phyloP scores from a whole-genome alignment of 2,329 filamentous ascomycete species.

The Paraphaeosphaeria minitans region DNA sequence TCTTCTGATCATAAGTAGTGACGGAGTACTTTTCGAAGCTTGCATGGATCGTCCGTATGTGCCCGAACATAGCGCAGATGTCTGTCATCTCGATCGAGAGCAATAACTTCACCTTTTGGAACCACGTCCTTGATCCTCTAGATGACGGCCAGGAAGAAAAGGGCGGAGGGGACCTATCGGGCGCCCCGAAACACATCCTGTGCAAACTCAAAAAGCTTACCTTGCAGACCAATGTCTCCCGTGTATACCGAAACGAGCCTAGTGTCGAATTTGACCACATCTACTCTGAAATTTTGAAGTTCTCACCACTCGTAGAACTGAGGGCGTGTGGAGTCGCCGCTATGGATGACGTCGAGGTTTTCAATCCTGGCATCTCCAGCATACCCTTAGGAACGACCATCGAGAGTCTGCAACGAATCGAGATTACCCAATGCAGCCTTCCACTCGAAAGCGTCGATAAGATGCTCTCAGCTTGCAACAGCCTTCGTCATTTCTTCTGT shows the following conservation, averaged over 20 bases:
- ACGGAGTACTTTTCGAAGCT: constrained; percentile 27
- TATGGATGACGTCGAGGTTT: no score
- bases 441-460: constrained; percentile 15
- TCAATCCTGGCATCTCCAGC: not conserved
- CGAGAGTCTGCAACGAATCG: constrained; percentile 23
- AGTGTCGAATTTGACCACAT: constrained; percentile 15
- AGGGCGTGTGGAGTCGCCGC: constrained; percentile 19
- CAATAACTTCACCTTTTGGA: constrained; percentile 28
- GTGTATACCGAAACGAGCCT: not conserved
- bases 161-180: no score
- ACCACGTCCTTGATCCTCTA: constrained; percentile 11
- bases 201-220: constrained; percentile 22
- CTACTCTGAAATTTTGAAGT: constrained; percentile 12
- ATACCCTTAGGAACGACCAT: not conserved
- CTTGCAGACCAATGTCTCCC: constrained; percentile 23
- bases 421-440: constrained; percentile 25
- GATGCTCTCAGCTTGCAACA: constrained; percentile 18
- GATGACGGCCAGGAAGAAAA: no score
- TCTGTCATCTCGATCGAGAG: constrained; percentile 31
- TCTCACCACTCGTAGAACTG: constrained; percentile 21
- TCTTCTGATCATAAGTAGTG: not conserved
- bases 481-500: constrained; percentile 27
- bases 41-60: constrained; percentile 20
- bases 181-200: constrained; percentile 11
- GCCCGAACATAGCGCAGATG: constrained; percentile 29